Conservation (phyloP, 371 early-diverging fungal genomes). For the Entomophthora muscae region DNA sequence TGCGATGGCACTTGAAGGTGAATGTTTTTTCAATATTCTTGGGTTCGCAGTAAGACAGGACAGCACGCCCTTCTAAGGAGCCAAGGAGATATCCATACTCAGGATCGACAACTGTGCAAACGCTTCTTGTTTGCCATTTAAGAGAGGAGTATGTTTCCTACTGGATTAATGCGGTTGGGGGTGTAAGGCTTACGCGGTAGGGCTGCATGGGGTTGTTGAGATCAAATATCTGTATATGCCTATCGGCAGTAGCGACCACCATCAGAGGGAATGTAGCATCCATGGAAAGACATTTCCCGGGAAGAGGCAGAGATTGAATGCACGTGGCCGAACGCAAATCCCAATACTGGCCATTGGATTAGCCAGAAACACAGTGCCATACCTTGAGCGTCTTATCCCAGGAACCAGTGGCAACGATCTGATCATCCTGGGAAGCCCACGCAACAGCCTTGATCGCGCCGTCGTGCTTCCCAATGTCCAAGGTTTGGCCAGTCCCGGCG, state of each 20-base stretch:
- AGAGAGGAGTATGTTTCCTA: conserved; percentile 36
- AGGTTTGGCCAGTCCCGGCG: conserved; percentile 33
- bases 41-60: conserved; percentile 67
- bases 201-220: conserved; percentile 50
- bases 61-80: conserved; percentile 87
- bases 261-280: conserved; percentile 52
- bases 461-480: conserved; percentile 48
- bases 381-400: conserved; percentile 85
- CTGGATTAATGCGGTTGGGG: no score
- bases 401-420: conserved; percentile 61
- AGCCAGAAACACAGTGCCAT: conserved; percentile 10
- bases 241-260: conserved; percentile 64
- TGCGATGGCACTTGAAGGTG: conserved; percentile 92
- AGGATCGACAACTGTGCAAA: conserved; percentile 46
- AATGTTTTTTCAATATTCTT: conserved; percentile 33
- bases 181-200: conserved; percentile 23
- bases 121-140: conserved; percentile 20
- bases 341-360: conserved; percentile 41
- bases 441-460: conserved; percentile 43
- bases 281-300: conserved; percentile 69
- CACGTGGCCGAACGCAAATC: conserved; percentile 49
- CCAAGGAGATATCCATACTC: conserved; percentile 71
- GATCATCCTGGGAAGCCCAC: conserved; percentile 37
- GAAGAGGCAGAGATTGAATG: conserved; percentile 36
- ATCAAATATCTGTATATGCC: conserved; percentile 49